Base-by-base conservation (phyloP, 2,329 filamentous ascomycete genomes). In the Ceratocystiopsis sp. region DNA sequence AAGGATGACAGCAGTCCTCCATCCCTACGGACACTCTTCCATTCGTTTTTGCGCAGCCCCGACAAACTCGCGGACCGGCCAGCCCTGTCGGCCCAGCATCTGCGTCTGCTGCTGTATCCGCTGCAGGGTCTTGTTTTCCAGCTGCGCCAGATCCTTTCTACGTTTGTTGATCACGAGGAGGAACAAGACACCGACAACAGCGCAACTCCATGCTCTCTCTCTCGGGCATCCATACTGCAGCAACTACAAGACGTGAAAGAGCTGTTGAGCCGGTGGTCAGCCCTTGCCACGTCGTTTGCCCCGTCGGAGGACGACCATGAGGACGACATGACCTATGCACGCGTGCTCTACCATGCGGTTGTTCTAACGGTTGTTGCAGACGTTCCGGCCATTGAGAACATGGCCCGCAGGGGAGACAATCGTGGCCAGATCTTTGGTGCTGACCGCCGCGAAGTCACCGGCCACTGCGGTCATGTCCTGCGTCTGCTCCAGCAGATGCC, bases 261-360 rank as follows among this genome's bases (percentile, higher is more conserved):
- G 0, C 59, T 82, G 21, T 61, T 84, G 8, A 68, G 74, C 48
- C 71, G 71, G 45, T 84, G 79, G 79, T 78, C 78, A 56, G 68
- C 75, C 46, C 61, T 83, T n/a, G 72, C 73, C 35, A 67, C 72
- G 46, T 58, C 62, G 12, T 68, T 74, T 54, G 59, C 64, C 51
- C n/a, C n/a, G n/a, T n/a, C n/a, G n/a, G n/a, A n/a, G n/a, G n/a
- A n/a, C n/a, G n/a, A n/a, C n/a, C n/a, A n/a, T n/a, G n/a, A n/a
- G n/a, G n/a, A n/a, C n/a, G n/a, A n/a, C n/a, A n/a, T n/a, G n/a
- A n/a, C n/a, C n/a, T n/a, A n/a, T n/a, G n/a, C n/a, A n/a, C n/a
- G n/a, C 37, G 69, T 80, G 37, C 68, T 84, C 47, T 83, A 79
- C 56, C 79, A 84, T 51, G 66, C 84, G 37, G 75, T 84, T 54